Evolutionary conservation across 768 basidiomycete genomes (phyloP).

Genomic region (Tricholomella constricta): DNA sequence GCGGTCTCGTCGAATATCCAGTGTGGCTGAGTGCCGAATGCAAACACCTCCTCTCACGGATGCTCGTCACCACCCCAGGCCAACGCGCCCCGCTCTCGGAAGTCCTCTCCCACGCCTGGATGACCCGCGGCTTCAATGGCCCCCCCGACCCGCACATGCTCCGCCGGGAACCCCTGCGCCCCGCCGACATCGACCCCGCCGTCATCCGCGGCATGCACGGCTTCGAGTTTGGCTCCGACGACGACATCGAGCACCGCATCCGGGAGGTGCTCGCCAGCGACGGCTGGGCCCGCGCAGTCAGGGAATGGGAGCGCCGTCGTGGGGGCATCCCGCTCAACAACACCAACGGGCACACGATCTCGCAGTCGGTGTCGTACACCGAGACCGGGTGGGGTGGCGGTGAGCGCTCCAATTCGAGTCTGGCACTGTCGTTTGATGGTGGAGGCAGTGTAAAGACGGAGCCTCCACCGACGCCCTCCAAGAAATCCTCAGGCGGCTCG

Average conservation of each 20-base stretch:
- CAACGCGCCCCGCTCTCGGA: conserved; percentile 82
- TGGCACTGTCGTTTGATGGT: conserved; percentile 64
- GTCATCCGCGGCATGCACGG: conserved; percentile 93
- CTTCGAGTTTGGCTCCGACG: conserved; percentile 92
- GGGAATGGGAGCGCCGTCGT: conserved; percentile 77
- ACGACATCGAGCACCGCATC: conserved; percentile 80
- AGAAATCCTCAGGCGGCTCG: conserved; percentile 46
- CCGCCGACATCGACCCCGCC: conserved; percentile 84
- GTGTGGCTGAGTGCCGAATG: conserved; percentile 97
- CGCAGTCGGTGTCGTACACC: conserved; percentile 7
- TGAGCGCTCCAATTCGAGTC: conserved; percentile 66
- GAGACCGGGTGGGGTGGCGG: conserved; percentile 54
- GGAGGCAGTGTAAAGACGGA: conserved; percentile 43
- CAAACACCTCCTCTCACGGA: conserved; percentile 88
- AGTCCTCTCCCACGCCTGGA: conserved; percentile 88
- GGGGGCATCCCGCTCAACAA: conserved; percentile 22
- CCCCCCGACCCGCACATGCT: conserved; percentile 85
- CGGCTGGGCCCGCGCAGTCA: conserved; percentile 69
- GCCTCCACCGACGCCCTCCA: conserved; percentile 45
- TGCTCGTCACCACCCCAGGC: conserved; percentile 94
- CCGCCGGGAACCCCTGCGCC: conserved; percentile 84
- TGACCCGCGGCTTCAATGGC: conserved; percentile 82
- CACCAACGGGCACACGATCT: background rate
- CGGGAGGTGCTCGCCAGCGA: conserved; percentile 76
- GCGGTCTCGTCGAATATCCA: conserved; percentile 95